Evolutionary conservation across 805 yeast species (phyloP), one percentile per base, ranked within the genome.

Genomic region (Cyberlindnera mississippiensis): DNA sequence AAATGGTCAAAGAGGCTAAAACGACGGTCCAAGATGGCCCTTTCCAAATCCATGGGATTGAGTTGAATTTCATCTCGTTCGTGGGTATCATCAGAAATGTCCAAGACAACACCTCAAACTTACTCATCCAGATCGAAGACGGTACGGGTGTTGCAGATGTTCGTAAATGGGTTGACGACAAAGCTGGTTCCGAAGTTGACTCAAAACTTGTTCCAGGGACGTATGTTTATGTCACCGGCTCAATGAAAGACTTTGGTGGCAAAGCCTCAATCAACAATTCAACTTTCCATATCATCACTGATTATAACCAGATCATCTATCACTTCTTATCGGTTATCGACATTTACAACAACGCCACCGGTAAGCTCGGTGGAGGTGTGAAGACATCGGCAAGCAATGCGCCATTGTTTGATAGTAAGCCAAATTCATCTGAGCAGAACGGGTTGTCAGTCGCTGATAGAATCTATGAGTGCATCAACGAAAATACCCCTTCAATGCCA

Each of bases 21-120:
- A 85, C 78, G 44, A 52, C 53, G 14, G 73, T 76, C 3, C 85
- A 82, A 31, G 95, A 85, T 57, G 85, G 83, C 11, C 83, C 82
- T 6, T 85, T 74, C 59, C 68, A 64, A 22, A 63, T 78, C 27
- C 72, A 78, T 53, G 78, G 78, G 34, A 73, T 82, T 31, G 82
- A 80, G 41, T 62, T 85, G 39, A 76, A 73, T 51, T 72, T 77
- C 57, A 82, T 85, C 11, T 71, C 80, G 19, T 73, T 84, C 52
- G 76, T 82, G 7, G 95, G 89, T 1, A 78, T 84, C 16, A 67
- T 85, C n/a, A 71, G 91, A 56, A 78, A 76, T 44, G 75, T 82
- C 13, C 70, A 71, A 3, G 79, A 79, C 44, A 73, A 72, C 44
- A 73, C 84, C 2, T 68, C 82, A 7, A 76, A 78, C 33, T 63